Percentiles rank a stretch among this genome's conserved stretches.
Conservation (phyloP, 2,329 filamentous ascomycete species). For the Leptographium radiaticola region DNA sequence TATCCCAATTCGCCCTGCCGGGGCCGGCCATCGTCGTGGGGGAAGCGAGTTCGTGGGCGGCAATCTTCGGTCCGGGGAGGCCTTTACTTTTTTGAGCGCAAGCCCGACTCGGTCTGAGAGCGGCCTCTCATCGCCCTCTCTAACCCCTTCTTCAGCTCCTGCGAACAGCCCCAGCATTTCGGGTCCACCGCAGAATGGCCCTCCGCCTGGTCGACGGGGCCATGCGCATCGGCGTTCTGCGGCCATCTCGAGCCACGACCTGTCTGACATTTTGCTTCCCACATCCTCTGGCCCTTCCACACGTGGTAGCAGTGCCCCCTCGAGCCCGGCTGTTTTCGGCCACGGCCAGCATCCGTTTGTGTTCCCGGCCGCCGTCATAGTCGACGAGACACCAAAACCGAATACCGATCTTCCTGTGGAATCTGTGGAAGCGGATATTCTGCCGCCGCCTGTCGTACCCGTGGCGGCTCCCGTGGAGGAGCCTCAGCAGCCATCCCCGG, state of each 20-base stretch:
- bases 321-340: conserved; percentile 39
- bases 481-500: conserved; percentile 2
- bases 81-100: conserved; percentile 50
- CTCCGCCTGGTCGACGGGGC: conserved; percentile 38
- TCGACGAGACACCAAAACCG: background rate
- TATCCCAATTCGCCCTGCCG: conserved; percentile 39
- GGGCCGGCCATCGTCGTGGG: conserved; percentile 66
- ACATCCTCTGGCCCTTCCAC: conserved; percentile 36
- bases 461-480: conserved; percentile 5
- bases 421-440: background rate
- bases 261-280: conserved; percentile 55
- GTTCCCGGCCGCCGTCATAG: background rate
- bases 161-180: background rate
- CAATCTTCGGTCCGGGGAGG: conserved; percentile 44
- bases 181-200: background rate
- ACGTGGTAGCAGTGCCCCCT: conserved; percentile 49
- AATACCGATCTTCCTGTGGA: background rate
- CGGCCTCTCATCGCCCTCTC: conserved; percentile 42
- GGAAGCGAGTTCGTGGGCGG: conserved; percentile 81
- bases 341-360: background rate
- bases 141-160: conserved; percentile 15
- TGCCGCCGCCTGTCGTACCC: background rate
- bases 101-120: conserved; percentile 55
- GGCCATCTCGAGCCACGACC: conserved; percentile 73
- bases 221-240: conserved; percentile 73